Evolutionary conservation across 2,329 filamentous ascomycete genomes (phyloP), one percentile per base, ranked within the genome.

Genomic region (Pestalotiopsis sp.): DNA sequence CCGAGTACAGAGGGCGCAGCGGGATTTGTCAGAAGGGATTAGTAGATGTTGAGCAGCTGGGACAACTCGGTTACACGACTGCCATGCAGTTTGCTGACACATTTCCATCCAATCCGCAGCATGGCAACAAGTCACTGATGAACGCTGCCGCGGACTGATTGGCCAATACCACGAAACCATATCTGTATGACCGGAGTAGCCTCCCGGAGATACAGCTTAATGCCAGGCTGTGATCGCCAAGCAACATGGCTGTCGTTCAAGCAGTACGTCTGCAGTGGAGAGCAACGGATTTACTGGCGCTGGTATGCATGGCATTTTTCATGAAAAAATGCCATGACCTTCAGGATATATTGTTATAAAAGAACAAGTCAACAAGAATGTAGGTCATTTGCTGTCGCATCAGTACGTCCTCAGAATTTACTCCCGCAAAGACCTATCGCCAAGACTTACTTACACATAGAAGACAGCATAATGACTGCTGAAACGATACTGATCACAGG

Each of bases 401-500:
- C 6, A 36, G 7, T 9, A 9, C 31, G 31, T 9, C 31, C 31
- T 27, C 20, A 27, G 5, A 58, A 7, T 17, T 13, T 27, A 11
- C 13, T 27, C 12, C 56, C 6, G 4, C 23, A 12, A 13, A 27
- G 11, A 52, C 20, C 45, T 23, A 58, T 58, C 20, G 4, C 25
- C 13, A 23, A 36, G 6, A 36, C 9, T 9, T 17, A 7, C 9
- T 5, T 13, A 12, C 20, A 58, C 11, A 1, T 23, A 4, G 12
- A 11, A n/a, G 9, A 13, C n/a, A 36, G 20, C n/a, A 20, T 14
- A 11, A 66, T 59, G 64, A 25, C 41, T 31, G n/a, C 31, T 17
- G 49, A 66, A 59, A 57, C 31, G n/a, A 36, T 66, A 27, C 64
- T 59, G 14, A n/a, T 66, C 49, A 41, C 41, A 25, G 64, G 64